A percentile compares a stretch with the other conserved stretches of the same genome.
phyloP scores from a whole-genome alignment of 140 eudicot species.

The Erigeron philadelphicus region DNA sequence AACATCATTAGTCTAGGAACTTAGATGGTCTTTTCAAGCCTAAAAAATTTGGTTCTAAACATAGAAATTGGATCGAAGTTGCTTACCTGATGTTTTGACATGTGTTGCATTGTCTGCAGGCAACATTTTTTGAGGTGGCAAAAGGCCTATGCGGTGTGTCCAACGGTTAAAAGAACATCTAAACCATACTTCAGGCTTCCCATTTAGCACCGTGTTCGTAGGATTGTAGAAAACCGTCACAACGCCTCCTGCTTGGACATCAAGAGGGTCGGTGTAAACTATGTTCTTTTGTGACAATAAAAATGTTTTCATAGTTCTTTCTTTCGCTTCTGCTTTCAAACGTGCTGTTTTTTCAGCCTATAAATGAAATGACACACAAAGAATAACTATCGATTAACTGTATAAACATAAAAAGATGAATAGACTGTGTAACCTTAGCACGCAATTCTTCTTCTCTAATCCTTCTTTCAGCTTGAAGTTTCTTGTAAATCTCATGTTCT shows the following conservation, averaged over 20 bases:
- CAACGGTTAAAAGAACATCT: slow-evolving; percentile 94
- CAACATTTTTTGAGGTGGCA: slow-evolving; percentile 85
- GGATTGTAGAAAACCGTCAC: slow-evolving; percentile 80
- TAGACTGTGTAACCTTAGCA: slow-evolving; percentile 50
- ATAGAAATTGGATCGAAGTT: too few relatives aligned
- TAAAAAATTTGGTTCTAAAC: too few relatives aligned
- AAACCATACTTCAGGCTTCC: slow-evolving; percentile 88
- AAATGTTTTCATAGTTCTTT: slow-evolving; percentile 66
- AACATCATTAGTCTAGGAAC: too few relatives aligned
- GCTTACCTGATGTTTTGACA: slow-evolving; percentile 65
- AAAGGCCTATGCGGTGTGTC: slow-evolving; percentile 83
- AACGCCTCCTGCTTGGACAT: slow-evolving; percentile 65
- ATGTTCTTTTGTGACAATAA: slow-evolving; percentile 85
- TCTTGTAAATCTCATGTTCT: slow-evolving; percentile 58
- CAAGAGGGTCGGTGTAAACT: slow-evolving; percentile 91
- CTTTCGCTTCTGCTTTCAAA: slow-evolving; percentile 74
- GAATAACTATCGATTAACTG: not conserved
- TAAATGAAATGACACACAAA: slow-evolving; percentile 1
- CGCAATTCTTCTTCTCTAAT: slow-evolving; percentile 66
- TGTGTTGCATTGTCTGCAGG: slow-evolving; percentile 63
- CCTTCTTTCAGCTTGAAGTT: slow-evolving; percentile 80
- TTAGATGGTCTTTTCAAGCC: too few relatives aligned
- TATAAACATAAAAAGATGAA: not conserved
- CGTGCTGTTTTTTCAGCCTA: slow-evolving; percentile 81
- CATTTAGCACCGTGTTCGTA: slow-evolving; percentile 66